Evolutionary conservation across 2,329 filamentous ascomycete species (phyloP), one percentile per base, ranked within the genome.

Genomic region (Onygena corvina): DNA sequence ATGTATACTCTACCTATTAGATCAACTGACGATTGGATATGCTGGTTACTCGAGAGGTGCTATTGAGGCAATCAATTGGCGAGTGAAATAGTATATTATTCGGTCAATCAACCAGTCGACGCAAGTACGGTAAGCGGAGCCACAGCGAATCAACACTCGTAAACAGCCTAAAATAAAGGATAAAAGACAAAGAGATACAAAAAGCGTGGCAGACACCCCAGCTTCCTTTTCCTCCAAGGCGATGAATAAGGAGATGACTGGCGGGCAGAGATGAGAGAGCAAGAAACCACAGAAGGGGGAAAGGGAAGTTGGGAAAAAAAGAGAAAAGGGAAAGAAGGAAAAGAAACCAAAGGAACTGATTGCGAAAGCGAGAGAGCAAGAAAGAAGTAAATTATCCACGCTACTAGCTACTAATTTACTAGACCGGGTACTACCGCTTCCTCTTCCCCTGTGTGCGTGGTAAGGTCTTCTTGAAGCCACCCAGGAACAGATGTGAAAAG

Each of bases 231-330:
- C 25, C 25, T 46, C 29, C 42, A 46, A 46, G 4, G 33, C 21
- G 36, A 49, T 36, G n/a, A 16, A 52, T 18, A 46, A 40, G 14
- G 20, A 16, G 27, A 35, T 25, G 27, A 11, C 6, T 20, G 6
- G 6, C 48, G 38, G 46, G 40, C 4, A 33, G 6, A 46, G 8
- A 40, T 31, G 44, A 34, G 18, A 42, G 21, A 31, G 44, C 14
- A 11, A 23, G 12, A 11, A 16, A 18, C 27, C 25, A 42, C 11
- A 8, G 18, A 47, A 33, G 51, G 42, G 29, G 46, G 46, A 33
- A 46, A 16, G 23, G 31, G 16, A 49, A 29, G 21, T 42, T 18
- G 35, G 27, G 55, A 53, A 60, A 62, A 62, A 25, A 16, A 31
- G 16, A 36, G 8, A 12, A 49, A 23, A 23, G 9, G 18, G 36